A percentile compares a stretch with the other conserved stretches of the same genome.
Evolutionary conservation across 2,329 filamentous ascomycete genomes (phyloP).

Genomic region (Clonostachys rhizophaga): DNA sequence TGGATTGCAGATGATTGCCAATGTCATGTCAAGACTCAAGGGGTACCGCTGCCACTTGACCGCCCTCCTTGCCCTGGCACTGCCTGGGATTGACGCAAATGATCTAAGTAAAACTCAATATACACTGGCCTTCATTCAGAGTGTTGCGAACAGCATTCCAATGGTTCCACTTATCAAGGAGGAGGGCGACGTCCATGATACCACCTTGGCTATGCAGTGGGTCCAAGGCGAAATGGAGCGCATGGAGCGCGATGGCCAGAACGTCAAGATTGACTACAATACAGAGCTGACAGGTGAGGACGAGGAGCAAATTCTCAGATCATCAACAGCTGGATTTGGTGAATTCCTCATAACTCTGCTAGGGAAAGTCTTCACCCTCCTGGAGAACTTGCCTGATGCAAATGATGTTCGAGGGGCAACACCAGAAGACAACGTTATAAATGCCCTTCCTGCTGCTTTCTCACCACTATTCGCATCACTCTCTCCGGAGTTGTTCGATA

Average conservation of each 20-base stretch:
- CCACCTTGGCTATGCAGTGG: constrained; percentile 82
- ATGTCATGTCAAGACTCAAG: constrained; percentile 86
- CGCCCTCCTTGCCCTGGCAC: constrained; percentile 81
- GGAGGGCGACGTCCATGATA: constrained; percentile 64
- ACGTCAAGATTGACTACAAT: constrained; percentile 81
- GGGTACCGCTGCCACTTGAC: constrained; percentile 97
- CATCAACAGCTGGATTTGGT: constrained; percentile 88
- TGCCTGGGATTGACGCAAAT: constrained; percentile 96
- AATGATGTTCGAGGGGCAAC: constrained; percentile 83
- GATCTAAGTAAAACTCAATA: constrained; percentile 95
- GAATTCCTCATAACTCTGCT: constrained; percentile 90
- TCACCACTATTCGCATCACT: constrained; percentile 86
- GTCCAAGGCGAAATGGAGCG: constrained; percentile 91
- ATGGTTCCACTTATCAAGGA: constrained; percentile 68
- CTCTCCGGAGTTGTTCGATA: constrained; percentile 89
- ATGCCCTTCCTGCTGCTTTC: constrained; percentile 86
- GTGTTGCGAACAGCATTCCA: constrained; percentile 93
- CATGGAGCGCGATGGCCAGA: constrained; percentile 83
- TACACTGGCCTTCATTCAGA: constrained; percentile 91
- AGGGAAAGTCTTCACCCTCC: constrained; percentile 88
- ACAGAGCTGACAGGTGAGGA: constrained; percentile 78
- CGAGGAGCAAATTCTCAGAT: constrained; percentile 83
- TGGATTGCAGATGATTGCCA: constrained; percentile 85
- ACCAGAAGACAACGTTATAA: constrained; percentile 95
- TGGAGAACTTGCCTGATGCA: constrained; percentile 93